A percentile compares a stretch with the other conserved stretches of the same genome.
These are phyloP conservation scores for Hansfordia pulvinata DNA, from an alignment of 2,329 filamentous ascomycete genomes.

Conservation along the genomic window DNA sequence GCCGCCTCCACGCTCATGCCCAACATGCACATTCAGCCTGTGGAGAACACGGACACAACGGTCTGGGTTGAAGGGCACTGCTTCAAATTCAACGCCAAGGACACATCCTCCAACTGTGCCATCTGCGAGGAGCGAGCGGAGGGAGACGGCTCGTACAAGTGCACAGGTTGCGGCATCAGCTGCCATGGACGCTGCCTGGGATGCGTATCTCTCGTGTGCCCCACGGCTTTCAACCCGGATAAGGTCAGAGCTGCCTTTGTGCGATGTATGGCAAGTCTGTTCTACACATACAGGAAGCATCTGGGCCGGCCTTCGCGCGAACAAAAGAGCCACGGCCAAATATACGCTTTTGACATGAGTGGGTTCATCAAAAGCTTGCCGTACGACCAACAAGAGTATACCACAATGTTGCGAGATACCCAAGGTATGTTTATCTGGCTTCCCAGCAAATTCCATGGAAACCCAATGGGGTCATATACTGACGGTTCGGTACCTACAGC, in stretches of 20 bases:
- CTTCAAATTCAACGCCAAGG: slow-evolving; percentile 50
- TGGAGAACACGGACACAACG: slow-evolving; percentile 63
- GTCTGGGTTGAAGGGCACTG: slow-evolving; percentile 82
- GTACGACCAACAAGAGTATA: slow-evolving; percentile 52
- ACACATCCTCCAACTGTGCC: slow-evolving; percentile 49
- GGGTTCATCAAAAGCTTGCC: slow-evolving; percentile 52
- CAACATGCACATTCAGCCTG: slow-evolving; percentile 66
- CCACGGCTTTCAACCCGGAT: slow-evolving; percentile 46
- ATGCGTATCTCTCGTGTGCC: slow-evolving; percentile 49
- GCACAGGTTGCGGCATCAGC: slow-evolving; percentile 46
- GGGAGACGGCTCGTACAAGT: slow-evolving; percentile 62
- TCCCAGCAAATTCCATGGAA: slow-evolving; percentile 5
- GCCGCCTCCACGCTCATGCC: slow-evolving; percentile 82
- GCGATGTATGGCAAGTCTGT: slow-evolving; percentile 49
- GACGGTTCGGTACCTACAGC: slow-evolving; percentile 22
- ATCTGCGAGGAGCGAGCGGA: slow-evolving; percentile 66
- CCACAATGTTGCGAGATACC: slow-evolving; percentile 49
- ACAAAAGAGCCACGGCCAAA: slow-evolving; percentile 44
- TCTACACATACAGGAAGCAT: slow-evolving; percentile 54
- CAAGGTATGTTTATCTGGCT: slow-evolving; percentile 34
- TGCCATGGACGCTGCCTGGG: slow-evolving; percentile 49
- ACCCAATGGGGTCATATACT: slow-evolving; percentile 5
- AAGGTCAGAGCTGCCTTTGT: slow-evolving; percentile 51
- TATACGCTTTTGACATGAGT: slow-evolving; percentile 52
- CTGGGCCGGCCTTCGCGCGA: slow-evolving; percentile 44